Evolutionary conservation across 2,329 filamentous ascomycete genomes (phyloP).

Genomic region (Trichoderma asperellum): DNA sequence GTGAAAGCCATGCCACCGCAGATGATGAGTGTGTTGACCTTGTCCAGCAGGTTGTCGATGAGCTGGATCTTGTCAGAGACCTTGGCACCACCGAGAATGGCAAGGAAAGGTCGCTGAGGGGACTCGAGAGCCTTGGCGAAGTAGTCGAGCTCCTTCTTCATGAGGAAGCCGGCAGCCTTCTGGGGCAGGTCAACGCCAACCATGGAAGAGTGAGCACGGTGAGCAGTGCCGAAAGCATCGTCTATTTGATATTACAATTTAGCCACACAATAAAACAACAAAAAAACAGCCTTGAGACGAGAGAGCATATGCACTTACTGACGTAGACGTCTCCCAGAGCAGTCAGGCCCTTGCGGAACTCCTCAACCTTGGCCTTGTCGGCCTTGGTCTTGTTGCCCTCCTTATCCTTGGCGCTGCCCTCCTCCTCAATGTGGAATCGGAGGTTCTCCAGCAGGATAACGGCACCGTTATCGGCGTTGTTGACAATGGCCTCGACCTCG

Average conservation of each 20-base stretch:
- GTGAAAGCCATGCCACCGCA: slow-evolving; percentile 99
- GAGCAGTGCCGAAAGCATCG: slow-evolving; percentile 97
- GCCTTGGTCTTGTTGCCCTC: slow-evolving; percentile 98
- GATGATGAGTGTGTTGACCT: slow-evolving; percentile 96
- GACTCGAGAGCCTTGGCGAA: slow-evolving; percentile 95
- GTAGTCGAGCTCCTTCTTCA: slow-evolving; percentile 99
- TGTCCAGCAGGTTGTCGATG: slow-evolving; percentile 97
- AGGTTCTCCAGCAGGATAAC: slow-evolving; percentile 95
- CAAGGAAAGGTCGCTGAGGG: slow-evolving; percentile 93
- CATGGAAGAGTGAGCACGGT: slow-evolving; percentile 99
- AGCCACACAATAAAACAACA: background rate
- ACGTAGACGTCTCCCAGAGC: slow-evolving; percentile 94
- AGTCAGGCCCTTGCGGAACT: slow-evolving; percentile 95
- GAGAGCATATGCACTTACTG: slow-evolving; percentile 63
- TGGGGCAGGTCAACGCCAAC: slow-evolving; percentile 94
- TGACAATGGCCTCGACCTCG: slow-evolving; percentile 87
- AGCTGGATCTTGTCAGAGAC: slow-evolving; percentile 99
- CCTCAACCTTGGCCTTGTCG: slow-evolving; percentile 86
- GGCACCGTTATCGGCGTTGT: slow-evolving; percentile 77
- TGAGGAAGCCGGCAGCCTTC: slow-evolving; percentile 96
- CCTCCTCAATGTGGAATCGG: slow-evolving; percentile 97
- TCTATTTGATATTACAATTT: slow-evolving; percentile 57
- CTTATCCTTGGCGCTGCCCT: slow-evolving; percentile 91
- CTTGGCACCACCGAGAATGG: slow-evolving; percentile 97
- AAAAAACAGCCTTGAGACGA: background rate